phyloP scores from a whole-genome alignment of 2,329 filamentous ascomycete genomes.

The Aspergillus sp. region DNA sequence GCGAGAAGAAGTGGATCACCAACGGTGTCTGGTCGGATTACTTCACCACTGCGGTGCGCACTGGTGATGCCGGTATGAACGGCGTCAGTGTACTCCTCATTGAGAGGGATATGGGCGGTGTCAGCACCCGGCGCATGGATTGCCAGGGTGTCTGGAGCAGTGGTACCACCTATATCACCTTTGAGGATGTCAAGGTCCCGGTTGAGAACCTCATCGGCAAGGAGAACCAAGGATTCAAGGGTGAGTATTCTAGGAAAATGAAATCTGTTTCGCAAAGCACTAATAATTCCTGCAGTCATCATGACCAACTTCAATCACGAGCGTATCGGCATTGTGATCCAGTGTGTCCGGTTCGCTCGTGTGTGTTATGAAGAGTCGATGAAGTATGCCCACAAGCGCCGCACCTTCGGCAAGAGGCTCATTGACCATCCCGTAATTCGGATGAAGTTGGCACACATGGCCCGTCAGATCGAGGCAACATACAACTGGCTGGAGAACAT shows the following conservation, averaged over 20 bases:
- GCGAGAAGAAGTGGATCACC: slow-evolving; percentile 99
- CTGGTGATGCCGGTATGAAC: slow-evolving; percentile 85
- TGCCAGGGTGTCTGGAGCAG: slow-evolving; percentile 96
- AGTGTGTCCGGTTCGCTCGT: slow-evolving; percentile 90
- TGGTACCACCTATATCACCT: slow-evolving; percentile 95
- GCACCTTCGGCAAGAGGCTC: slow-evolving; percentile 93
- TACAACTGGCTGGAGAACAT: slow-evolving; percentile 96
- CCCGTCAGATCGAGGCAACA: slow-evolving; percentile 93
- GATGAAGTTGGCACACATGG: slow-evolving; percentile 97
- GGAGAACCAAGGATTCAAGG: slow-evolving; percentile 95
- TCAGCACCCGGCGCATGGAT: slow-evolving; percentile 93
- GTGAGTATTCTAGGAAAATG: slow-evolving; percentile 42
- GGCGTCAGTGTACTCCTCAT: slow-evolving; percentile 89
- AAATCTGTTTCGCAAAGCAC: not conserved
- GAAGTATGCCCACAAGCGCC: slow-evolving; percentile 96
- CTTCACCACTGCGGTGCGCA: slow-evolving; percentile 95
- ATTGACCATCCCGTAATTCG: slow-evolving; percentile 97
- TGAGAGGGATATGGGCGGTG: slow-evolving; percentile 79
- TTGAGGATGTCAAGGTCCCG: slow-evolving; percentile 98
- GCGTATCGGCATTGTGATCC: slow-evolving; percentile 97
- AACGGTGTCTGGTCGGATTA: slow-evolving; percentile 97
- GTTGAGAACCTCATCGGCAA: slow-evolving; percentile 99
- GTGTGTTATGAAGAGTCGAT: slow-evolving; percentile 97
- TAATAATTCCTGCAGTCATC: slow-evolving; percentile 62
- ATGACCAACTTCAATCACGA: slow-evolving; percentile 99